Evolutionary conservation across 2,329 filamentous ascomycete genomes (phyloP).

Genomic region (Coleophoma eucalyptorum): DNA sequence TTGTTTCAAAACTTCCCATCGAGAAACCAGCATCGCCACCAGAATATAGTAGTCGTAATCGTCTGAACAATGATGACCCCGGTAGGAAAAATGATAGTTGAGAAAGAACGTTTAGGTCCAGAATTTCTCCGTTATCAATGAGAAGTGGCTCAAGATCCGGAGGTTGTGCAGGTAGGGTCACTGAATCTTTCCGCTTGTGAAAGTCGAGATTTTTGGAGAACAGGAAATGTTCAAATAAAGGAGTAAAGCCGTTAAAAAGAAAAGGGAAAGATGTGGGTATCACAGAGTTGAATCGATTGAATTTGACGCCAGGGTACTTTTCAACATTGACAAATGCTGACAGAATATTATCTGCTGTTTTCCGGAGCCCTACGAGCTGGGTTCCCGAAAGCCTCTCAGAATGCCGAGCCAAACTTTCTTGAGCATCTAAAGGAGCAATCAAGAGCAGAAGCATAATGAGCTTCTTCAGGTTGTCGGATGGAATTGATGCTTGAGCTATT

Average conservation of each 20-base stretch:
- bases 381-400: slow-evolving; percentile 52
- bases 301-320: slow-evolving; percentile 58
- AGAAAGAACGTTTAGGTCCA: slow-evolving; percentile 60
- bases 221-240: slow-evolving; percentile 71
- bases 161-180: slow-evolving; percentile 9
- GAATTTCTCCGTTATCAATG: slow-evolving; percentile 54
- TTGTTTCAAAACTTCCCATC: slow-evolving; percentile 72
- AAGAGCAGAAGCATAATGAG: slow-evolving; percentile 68
- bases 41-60: slow-evolving; percentile 64
- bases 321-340: slow-evolving; percentile 64
- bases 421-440: slow-evolving; percentile 58
- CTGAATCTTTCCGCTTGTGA: slow-evolving; percentile 30
- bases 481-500: slow-evolving; percentile 64
- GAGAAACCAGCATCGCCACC: slow-evolving; percentile 70
- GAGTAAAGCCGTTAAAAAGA: slow-evolving; percentile 63
- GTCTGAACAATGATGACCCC: slow-evolving; percentile 59
- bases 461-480: slow-evolving; percentile 68
- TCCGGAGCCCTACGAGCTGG: slow-evolving; percentile 51
- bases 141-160: slow-evolving; percentile 35
- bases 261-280: slow-evolving; percentile 59
- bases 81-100: slow-evolving; percentile 73
- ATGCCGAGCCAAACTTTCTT: slow-evolving; percentile 62
- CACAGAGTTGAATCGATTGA: slow-evolving; percentile 55
- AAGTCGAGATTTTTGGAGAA: slow-evolving; percentile 71
- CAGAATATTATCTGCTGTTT: slow-evolving; percentile 61